Evolutionary conservation across 1,139 yeast species (phyloP).

Genomic region (Candida sanyaensis): DNA sequence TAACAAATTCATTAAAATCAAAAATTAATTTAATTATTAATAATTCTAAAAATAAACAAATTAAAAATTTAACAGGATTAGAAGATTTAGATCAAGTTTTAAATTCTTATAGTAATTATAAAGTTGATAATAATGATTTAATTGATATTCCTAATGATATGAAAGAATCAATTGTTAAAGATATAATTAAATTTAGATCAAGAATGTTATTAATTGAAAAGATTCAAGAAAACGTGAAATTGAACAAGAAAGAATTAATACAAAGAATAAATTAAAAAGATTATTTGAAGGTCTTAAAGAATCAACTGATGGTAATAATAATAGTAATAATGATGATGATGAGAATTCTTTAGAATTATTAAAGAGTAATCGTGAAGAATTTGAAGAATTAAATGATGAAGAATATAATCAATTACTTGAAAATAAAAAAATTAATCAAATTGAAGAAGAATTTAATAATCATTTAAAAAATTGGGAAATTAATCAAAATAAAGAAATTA

Average conservation of each 20-base stretch:
- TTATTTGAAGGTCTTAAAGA: slow-evolving; percentile 51
- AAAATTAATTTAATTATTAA: slow-evolving; percentile 19
- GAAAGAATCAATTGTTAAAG: slow-evolving; percentile 57
- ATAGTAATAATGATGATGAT: not conserved
- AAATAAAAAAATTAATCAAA: slow-evolving; percentile 15
- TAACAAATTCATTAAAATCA: slow-evolving; percentile 8
- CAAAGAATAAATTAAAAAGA: slow-evolving; percentile 51
- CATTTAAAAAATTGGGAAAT: slow-evolving; percentile 17
- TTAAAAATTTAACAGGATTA: slow-evolving; percentile 23
- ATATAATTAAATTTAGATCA: slow-evolving; percentile 63
- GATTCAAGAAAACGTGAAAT: slow-evolving; percentile 55
- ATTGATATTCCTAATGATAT: slow-evolving; percentile 63
- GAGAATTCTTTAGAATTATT: not conserved
- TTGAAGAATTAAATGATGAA: slow-evolving; percentile 32
- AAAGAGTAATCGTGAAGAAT: slow-evolving; percentile 19
- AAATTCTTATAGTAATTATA: slow-evolving; percentile 44
- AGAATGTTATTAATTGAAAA: slow-evolving; percentile 59
- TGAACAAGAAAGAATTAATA: slow-evolving; percentile 51
- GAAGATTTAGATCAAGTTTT: slow-evolving; percentile 39
- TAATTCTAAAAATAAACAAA: slow-evolving; percentile 19
- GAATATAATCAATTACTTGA: slow-evolving; percentile 31
- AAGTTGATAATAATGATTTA: slow-evolving; percentile 60
- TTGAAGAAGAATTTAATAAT: slow-evolving; percentile 22
- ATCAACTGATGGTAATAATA: slow-evolving; percentile 18
- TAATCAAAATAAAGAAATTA: slow-evolving; percentile 22